Evolutionary conservation across 495 filamentous ascomycete species (phyloP), one percentile per base, ranked within the genome.

Genomic region (Lophiostoma macrostomum): DNA sequence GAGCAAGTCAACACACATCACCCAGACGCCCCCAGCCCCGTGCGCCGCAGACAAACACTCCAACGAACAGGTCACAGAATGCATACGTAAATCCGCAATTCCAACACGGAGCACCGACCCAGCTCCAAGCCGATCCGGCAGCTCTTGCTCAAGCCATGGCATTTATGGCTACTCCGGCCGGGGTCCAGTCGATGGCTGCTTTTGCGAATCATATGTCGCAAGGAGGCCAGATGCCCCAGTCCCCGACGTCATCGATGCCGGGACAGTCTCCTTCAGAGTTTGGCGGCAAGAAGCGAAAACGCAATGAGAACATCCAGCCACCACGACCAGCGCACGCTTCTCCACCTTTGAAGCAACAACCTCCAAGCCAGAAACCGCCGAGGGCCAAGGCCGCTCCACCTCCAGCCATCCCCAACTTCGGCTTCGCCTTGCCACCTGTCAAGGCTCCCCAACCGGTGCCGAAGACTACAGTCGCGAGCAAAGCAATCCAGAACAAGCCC

Each of bases 401-500:
- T 16, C 79, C 80, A 6, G 62, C 77, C 10, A 74, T 84, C 53
- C 79, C 86, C 47, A 84, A 80, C 61, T 84, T 83, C 59, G 80
- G 80, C 2, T 73, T 75, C 43, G 70, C 75, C 45, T 57, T 82
- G n/a, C 75, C 78, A 3, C 74, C 82, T 57, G 83, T 36, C 1
- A 7, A 30, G 0, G 29, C 29, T 14, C 18, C 24, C 1, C 85
- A 72, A 80, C 23, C 32, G 16, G 19, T 83, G 56, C 79, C 81
- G 32, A 70, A 72, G 0, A 69, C 69, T n/a, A 69, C 61, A 12
- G 53, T 55, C 4, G 50, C 65, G 5, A 64, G 67, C n/a, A 77
- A 76, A 53, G 66, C 69, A 31, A 60, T 68, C 20, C 86, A 84
- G 70, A 91, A 91, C 67, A 87, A 87, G 74, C 86, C 24, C 7